Conservation (phyloP, 176 grass and related monocot genomes). For the Lolium perenne region DNA sequence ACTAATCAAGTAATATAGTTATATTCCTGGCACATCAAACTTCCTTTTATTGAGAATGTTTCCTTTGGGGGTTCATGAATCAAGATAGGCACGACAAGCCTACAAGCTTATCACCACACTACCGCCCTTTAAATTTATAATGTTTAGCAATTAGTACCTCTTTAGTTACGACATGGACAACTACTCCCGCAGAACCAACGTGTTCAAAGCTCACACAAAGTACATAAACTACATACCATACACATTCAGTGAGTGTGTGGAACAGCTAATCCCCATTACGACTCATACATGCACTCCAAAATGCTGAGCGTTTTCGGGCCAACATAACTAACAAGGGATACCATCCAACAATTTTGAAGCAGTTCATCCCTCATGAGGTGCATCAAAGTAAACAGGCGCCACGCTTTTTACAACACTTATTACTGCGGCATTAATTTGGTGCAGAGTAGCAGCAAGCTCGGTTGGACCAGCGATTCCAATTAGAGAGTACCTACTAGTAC, state of each 20-base stretch:
- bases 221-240: neutral
- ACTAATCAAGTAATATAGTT: constrained; percentile 26
- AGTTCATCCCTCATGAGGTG: neutral
- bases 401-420: neutral
- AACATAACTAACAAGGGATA: neutral
- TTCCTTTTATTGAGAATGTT: constrained; percentile 16
- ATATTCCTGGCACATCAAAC: constrained; percentile 26
- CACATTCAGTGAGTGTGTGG: neutral
- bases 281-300: neutral
- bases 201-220: neutral
- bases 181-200: neutral
- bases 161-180: constrained; percentile 7
- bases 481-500: neutral
- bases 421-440: neutral
- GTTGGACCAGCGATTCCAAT: neutral
- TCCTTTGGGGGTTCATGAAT: constrained; percentile 20
- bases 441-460: neutral
- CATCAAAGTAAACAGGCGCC: neutral
- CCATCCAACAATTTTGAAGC: neutral
- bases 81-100: neutral
- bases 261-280: constrained; percentile 11
- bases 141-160: neutral
- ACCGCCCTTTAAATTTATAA: neutral
- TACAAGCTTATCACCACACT: neutral
- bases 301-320: neutral